Conservation (phyloP, 345 rosid species). For the Heritiera littoralis region DNA sequence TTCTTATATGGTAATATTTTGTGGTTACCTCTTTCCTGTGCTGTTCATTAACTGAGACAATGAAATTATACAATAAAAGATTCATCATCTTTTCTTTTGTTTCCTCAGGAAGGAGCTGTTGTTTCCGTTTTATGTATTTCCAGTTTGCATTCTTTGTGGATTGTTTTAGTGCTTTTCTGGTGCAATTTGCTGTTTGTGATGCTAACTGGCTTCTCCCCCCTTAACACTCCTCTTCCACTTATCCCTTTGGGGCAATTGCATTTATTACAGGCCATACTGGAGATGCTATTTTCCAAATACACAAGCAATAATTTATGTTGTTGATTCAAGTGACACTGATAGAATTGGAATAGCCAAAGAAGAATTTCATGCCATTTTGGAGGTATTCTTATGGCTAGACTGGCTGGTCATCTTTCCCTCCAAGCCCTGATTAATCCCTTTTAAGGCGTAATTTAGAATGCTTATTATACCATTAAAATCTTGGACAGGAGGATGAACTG, state of each 20-base stretch:
- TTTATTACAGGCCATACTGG: conserved; percentile 62
- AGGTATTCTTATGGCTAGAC: conserved; percentile 38
- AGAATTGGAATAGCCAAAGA: conserved; percentile 68
- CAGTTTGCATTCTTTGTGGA: background rate
- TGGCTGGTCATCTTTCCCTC: background rate
- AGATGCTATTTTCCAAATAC: conserved; percentile 65
- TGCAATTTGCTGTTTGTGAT: background rate
- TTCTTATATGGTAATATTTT: background rate
- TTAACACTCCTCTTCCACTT: conserved; percentile 13
- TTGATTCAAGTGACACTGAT: conserved; percentile 78
- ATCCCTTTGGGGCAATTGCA: background rate
- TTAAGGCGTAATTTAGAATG: background rate
- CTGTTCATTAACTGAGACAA: background rate
- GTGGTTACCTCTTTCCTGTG: background rate
- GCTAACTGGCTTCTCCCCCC: background rate
- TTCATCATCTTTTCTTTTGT: background rate
- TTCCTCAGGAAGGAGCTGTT: background rate
- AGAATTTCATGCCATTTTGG: conserved; percentile 77
- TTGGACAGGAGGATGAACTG: conserved; percentile 66
- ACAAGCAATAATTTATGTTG: conserved; percentile 56
- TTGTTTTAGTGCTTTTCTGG: background rate
- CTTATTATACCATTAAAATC: background rate
- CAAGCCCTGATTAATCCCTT: background rate
- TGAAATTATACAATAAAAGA: background rate
- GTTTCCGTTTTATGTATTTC: background rate